Conservation (phyloP, 129 eudicot genomes). For the Helichrysum umbraculigerum region DNA sequence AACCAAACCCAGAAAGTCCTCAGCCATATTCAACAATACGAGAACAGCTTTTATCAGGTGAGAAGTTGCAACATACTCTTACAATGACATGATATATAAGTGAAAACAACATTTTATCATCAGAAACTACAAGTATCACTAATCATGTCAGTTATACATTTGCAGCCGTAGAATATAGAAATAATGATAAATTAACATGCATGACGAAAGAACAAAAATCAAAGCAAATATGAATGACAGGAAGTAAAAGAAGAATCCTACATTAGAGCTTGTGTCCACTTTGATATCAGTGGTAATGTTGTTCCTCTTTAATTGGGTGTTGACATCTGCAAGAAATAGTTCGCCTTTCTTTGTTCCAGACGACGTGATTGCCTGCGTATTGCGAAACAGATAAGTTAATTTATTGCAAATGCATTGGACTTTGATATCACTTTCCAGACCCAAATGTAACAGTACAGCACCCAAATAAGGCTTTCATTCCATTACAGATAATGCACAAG, state of each 20-base stretch:
- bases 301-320: conserved; percentile 56
- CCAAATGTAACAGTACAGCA: not conserved
- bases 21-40: too few relatives aligned
- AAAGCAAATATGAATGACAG: not conserved
- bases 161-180: not conserved
- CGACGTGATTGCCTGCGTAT: conserved; percentile 53
- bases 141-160: not conserved
- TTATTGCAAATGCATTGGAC: not conserved
- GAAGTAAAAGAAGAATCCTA: conserved; percentile 14
- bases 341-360: conserved; percentile 70
- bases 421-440: not conserved
- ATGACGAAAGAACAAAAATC: not conserved
- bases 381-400: not conserved
- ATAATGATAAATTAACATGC: not conserved
- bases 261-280: conserved; percentile 68
- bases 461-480: not conserved
- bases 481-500: not conserved
- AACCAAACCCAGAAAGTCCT: too few relatives aligned
- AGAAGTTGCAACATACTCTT: not conserved
- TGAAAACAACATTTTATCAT: not conserved
- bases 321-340: conserved; percentile 61
- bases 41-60: too few relatives aligned
- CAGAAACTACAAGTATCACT: not conserved
- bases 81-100: not conserved
- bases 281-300: conserved; percentile 64